Evolutionary conservation across 768 basidiomycete genomes (phyloP).

Genomic region (Leucogyrophana mollusca): DNA sequence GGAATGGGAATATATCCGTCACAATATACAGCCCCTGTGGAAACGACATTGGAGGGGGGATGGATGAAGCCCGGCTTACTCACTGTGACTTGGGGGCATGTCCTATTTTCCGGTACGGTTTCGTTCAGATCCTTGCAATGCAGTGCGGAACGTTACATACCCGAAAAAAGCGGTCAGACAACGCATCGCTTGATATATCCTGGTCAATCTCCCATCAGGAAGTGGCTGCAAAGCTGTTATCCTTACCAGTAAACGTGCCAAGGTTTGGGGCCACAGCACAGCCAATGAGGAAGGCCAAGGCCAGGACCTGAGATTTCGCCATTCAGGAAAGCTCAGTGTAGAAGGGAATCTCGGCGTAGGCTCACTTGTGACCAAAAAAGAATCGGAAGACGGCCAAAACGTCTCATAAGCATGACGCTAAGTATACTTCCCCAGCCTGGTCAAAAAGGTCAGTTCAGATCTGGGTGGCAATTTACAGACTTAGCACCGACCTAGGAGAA

Average conservation of each 20-base stretch:
- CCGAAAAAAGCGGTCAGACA: constrained; percentile 58
- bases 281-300: constrained; percentile 55
- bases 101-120: constrained; percentile 25
- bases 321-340: not conserved
- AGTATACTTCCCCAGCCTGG: constrained; percentile 58
- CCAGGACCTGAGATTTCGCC: constrained; percentile 40
- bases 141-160: constrained; percentile 33
- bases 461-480: not conserved
- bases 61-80: constrained; percentile 1
- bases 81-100: constrained; percentile 61
- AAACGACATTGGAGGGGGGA: not conserved
- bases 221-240: too few relatives aligned
- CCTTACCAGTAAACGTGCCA: constrained; percentile 58
- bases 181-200: constrained; percentile 46
- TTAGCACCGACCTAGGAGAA: constrained; percentile 45
- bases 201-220: too few relatives aligned
- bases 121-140: too few relatives aligned
- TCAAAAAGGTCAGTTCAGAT: constrained; percentile 10
- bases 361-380: constrained; percentile 71
- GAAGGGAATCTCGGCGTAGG: not conserved
- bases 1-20: constrained; percentile 67
- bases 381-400: constrained; percentile 62
- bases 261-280: constrained; percentile 58
- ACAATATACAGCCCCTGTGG: constrained; percentile 56
- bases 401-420: constrained; percentile 61